phyloP scores from a whole-genome alignment of 345 rosid species.

The Toxicodendron radicans region DNA sequence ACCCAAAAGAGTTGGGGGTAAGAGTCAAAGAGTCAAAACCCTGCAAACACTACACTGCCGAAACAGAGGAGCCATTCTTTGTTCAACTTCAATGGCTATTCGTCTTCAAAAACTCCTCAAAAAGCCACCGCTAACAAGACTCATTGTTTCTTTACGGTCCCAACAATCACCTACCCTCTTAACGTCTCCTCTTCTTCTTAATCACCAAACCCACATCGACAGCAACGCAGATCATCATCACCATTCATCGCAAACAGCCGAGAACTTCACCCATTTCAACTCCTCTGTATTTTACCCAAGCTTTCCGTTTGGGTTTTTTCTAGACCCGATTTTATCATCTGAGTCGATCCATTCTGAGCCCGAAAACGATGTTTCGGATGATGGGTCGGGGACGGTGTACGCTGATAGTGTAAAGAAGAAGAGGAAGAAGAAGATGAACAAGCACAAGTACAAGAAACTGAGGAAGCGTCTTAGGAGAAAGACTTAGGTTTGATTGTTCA shows the following conservation, averaged over 20 bases:
- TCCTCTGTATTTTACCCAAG: conserved; percentile 24
- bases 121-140: conserved; percentile 12
- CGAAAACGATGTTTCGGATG: conserved; percentile 15
- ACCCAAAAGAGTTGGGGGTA: too few species aligned
- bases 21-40: conserved; percentile 9
- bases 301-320: conserved; percentile 25
- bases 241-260: not conserved
- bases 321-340: conserved; percentile 23
- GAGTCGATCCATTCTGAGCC: conserved; percentile 18
- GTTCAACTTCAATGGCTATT: conserved; percentile 21
- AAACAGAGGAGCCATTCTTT: not conserved
- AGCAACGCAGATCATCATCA: not conserved
- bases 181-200: not conserved
- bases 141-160: conserved; percentile 11
- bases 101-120: conserved; percentile 26
- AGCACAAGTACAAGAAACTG: conserved; percentile 56
- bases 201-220: not conserved
- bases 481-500: conserved; percentile 18
- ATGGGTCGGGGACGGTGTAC: conserved; percentile 30
- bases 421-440: conserved; percentile 77
- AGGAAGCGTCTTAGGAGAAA: conserved; percentile 50
- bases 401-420: conserved; percentile 74
- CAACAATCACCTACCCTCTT: conserved; percentile 6
- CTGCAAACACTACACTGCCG: not conserved
- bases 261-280: conserved; percentile 8